A percentile compares a stretch with the other conserved stretches of the same genome.
These are phyloP conservation scores for Piper longum DNA, from an alignment of 164 flowering plant species.

Conservation along the genomic window DNA sequence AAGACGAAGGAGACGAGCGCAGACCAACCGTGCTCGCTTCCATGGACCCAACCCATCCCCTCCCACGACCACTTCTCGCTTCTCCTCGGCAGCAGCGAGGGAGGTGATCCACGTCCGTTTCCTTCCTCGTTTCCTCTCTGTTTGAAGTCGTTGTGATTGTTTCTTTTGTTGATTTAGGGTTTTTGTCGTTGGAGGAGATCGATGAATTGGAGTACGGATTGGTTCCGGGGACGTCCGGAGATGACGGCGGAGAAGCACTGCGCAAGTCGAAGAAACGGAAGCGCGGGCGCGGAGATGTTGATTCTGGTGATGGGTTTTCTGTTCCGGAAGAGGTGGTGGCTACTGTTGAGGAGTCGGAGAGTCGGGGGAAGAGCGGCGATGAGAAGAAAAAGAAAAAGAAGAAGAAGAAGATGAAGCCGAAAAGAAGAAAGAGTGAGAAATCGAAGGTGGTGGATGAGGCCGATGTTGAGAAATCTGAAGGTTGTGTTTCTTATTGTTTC, in stretches of 20 bases:
- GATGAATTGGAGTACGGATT: conserved; percentile 51
- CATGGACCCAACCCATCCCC: conserved; percentile 48
- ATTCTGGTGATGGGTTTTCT: conserved; percentile 4
- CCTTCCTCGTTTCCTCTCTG: not conserved
- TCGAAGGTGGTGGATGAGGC: not conserved
- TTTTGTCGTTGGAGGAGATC: conserved; percentile 81
- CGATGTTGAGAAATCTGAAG: not conserved
- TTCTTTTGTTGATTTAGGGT: conserved; percentile 23
- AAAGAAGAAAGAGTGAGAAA: not conserved
- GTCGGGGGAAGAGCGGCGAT: conserved; percentile 18
- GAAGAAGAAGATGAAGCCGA: conserved; percentile 13
- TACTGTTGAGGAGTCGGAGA: conserved; percentile 11
- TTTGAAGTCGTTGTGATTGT: not conserved
- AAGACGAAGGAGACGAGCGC: conserved; percentile 7
- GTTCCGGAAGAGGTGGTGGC: not conserved
- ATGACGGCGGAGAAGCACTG: conserved; percentile 1
- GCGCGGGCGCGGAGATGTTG: conserved; percentile 7
- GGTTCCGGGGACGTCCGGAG: conserved; percentile 18
- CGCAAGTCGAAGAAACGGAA: conserved; percentile 17
- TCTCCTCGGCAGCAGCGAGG: conserved; percentile 33
- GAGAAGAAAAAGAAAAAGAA: conserved; percentile 27
- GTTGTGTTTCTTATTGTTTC: not conserved
- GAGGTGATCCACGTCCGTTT: conserved; percentile 26
- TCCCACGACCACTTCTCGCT: conserved; percentile 36
- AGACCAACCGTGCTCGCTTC: conserved; percentile 31